Percentiles rank a stretch among this genome's conserved stretches.
phyloP scores from a whole-genome alignment of 768 basidiomycete species.

The Hygrocybe coccinea region DNA sequence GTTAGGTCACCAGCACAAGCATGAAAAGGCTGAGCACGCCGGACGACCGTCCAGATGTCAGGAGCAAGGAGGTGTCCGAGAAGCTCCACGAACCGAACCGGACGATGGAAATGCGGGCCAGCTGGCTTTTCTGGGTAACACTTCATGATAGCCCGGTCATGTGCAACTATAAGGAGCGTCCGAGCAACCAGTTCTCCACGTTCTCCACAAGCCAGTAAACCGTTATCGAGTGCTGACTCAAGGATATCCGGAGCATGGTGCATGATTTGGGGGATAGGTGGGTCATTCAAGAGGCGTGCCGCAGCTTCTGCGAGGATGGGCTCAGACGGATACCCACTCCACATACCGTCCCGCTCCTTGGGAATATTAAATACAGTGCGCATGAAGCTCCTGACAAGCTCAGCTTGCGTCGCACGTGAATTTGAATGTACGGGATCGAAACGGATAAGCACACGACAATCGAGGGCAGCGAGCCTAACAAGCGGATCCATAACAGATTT shows the following conservation, averaged over 20 bases:
- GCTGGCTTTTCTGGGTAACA: not conserved
- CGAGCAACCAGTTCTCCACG: conserved; percentile 1
- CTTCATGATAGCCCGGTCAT: conserved; percentile 1
- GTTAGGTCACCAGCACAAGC: conserved; percentile 1
- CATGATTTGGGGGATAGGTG: not conserved
- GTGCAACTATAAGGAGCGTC: conserved; percentile 2
- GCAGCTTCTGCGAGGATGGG: conserved; percentile 4
- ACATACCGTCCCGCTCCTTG: not conserved
- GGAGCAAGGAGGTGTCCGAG: not conserved
- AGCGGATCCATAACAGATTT: not conserved
- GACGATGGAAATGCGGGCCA: not conserved
- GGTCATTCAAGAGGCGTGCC: not conserved
- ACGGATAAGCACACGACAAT: conserved; percentile 1
- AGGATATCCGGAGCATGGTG: not conserved
- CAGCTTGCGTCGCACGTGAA: not conserved
- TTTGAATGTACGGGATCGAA: not conserved
- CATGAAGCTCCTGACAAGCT: conserved; percentile 2
- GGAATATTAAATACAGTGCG: conserved; percentile 2
- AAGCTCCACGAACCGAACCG: not conserved
- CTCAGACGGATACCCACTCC: conserved; percentile 3
- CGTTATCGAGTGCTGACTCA: not conserved
- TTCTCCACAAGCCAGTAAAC: conserved; percentile 3
- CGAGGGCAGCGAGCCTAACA: not conserved
- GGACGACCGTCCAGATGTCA: conserved; percentile 1
- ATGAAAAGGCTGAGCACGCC: not conserved